phyloP scores from a whole-genome alignment of 257 asterid genomes.

The Paulownia fortunei region DNA sequence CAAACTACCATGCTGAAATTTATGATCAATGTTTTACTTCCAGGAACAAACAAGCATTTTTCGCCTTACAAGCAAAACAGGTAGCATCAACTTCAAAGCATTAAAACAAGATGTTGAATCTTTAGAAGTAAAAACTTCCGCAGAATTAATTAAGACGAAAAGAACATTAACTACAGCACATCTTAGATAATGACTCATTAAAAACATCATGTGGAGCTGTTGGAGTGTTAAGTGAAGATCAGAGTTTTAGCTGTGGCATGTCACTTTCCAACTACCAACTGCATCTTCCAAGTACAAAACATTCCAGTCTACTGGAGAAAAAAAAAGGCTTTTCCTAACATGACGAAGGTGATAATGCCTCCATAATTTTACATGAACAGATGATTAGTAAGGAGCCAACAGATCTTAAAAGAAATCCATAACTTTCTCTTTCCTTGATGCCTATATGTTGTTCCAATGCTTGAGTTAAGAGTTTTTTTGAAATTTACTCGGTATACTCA shows the following conservation, averaged over 20 bases:
- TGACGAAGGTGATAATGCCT: background rate
- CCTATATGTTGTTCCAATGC: background rate
- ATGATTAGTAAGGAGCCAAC: background rate
- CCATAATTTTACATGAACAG: background rate
- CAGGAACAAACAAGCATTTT: slow-evolving; percentile 28
- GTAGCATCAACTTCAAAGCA: slow-evolving; percentile 23
- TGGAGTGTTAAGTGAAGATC: too few relatives aligned
- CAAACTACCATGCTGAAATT: background rate
- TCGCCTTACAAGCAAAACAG: slow-evolving; percentile 35
- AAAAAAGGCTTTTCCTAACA: background rate
- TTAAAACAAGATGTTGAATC: slow-evolving; percentile 18
- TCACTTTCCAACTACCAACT: background rate
- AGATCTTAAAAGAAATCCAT: background rate
- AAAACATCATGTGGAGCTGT: background rate
- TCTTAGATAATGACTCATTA: background rate
- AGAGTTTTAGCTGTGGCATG: background rate
- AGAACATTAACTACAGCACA: slow-evolving; percentile 12
- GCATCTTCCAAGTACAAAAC: slow-evolving; percentile 1
- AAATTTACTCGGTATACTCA: background rate
- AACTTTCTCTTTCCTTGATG: background rate
- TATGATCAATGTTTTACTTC: slow-evolving; percentile 17
- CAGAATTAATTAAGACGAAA: slow-evolving; percentile 15
- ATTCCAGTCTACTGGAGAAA: background rate
- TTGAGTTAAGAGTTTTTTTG: background rate
- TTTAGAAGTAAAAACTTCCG: slow-evolving; percentile 8